A percentile compares a stretch with the other conserved stretches of the same genome.
phyloP scores from a whole-genome alignment of 345 rosid genomes.

The Bretschneidera sinensis region DNA sequence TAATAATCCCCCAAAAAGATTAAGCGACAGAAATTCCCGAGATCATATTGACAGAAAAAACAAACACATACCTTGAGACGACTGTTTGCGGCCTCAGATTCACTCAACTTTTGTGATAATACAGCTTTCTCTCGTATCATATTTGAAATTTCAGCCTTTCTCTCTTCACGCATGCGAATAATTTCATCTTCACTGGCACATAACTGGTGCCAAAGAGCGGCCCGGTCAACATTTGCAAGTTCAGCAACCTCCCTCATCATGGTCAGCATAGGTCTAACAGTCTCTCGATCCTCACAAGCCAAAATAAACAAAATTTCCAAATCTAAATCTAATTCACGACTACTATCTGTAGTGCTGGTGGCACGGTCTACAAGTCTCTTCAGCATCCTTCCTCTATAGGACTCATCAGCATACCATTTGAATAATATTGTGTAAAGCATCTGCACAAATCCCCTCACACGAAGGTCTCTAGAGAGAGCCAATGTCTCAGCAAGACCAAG shows the following conservation, averaged over 20 bases:
- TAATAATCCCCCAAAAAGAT: conserved; percentile 6
- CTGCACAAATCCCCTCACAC: conserved; percentile 81
- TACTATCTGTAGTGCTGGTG: conserved; percentile 56
- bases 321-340: conserved; percentile 60
- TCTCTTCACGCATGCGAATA: conserved; percentile 61
- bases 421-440: conserved; percentile 72
- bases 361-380: conserved; percentile 88
- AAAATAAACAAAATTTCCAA: conserved; percentile 79
- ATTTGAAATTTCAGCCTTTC: conserved; percentile 58
- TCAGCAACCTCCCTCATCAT: conserved; percentile 91
- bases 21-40: conserved; percentile 8
- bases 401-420: conserved; percentile 82
- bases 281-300: conserved; percentile 81
- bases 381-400: conserved; percentile 68
- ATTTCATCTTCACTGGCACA: conserved; percentile 80
- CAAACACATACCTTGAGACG: conserved; percentile 67
- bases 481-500: conserved; percentile 94
- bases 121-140: conserved; percentile 58
- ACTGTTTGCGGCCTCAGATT: conserved; percentile 62
- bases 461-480: conserved; percentile 64
- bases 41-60: conserved; percentile 16
- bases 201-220: conserved; percentile 91
- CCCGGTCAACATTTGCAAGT: conserved; percentile 86
- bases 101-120: conserved; percentile 64
- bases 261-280: conserved; percentile 59